Evolutionary conservation across 2,329 filamentous ascomycete genomes (phyloP), one percentile per base, ranked within the genome.

Genomic region (Monilinia fructigena): DNA sequence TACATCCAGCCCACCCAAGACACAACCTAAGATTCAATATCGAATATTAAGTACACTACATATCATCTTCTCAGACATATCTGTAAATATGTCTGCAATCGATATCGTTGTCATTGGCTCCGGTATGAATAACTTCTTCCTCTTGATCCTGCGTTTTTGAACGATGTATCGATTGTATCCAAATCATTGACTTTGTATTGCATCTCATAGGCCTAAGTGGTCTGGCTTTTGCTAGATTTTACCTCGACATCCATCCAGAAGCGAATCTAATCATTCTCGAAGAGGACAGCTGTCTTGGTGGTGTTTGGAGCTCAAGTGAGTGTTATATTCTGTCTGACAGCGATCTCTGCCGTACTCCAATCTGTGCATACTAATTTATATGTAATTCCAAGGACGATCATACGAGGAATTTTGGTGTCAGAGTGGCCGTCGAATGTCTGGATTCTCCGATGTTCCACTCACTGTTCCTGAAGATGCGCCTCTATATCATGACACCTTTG

Each of bases 341-440:
- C 40, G 7, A 8, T 64, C 10, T 12, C n/a, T 14, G 14, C 16
- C 28, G 2, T 23, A 31, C 45, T 23, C 23, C 14, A 35, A 35
- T 18, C 20, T 23, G 7, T 7, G 23, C 47, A 59, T 23, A 59
- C 26, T 48, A 20, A 59, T 20, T 16, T 35, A 20, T 6, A 20
- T 59, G 20, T 18, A n/a, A 35, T 59, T 1, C 48, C 40, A 59
- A 74, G 72, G 67, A 63, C 66, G 74, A 58, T 70, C 60, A 45
- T 75, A 75, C 68, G 71, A 73, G 47, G 70, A 68, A 58, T 76
- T 75, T 47, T 76, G 73, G 73, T 74, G 74, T n/a, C 75, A 77
- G 69, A 71, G 70, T 56, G 73, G 73, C 23, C 56, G 71, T 47
- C 70, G 74, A 23, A 74, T 72, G 65, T 68, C 75, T 42, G 74